Evolutionary conservation across 108 stramenopile genomes (phyloP), one percentile per base, ranked within the genome.

Genomic region (Skeletonema potamos): DNA sequence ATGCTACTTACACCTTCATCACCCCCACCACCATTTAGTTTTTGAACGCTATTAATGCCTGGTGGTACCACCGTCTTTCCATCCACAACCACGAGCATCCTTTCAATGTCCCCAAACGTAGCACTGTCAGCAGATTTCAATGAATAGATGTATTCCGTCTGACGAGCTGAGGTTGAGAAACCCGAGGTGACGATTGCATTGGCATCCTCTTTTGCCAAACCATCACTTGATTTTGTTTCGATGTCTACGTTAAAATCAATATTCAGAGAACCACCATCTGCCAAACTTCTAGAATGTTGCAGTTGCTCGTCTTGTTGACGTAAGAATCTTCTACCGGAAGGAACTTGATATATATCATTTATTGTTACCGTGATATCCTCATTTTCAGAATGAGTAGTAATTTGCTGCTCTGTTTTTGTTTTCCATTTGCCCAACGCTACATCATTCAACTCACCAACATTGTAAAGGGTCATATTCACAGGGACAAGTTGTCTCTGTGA

Each of bases 31-130:
- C 22, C 48, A 24, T 51, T 1, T 9, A 20, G 48, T 6, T 22
- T 20, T 48, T 48, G 46, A 18, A 0, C 15, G 20, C 22, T 18
- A 48, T 48, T 18, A 48, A 48, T 22, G 1, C 22, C 48, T 22
- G 48, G 22, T n/a, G 51, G 27, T 3, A 66, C 34, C 7, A 71
- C 44, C 27, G 54, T 17, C 11, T 15, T 30, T 15, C 78, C 78
- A 65, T 71, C 51, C 26, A 71, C 78, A 20, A 54, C 65, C 62
- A 66, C 62, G 18, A 26, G 6, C 30, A 73, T 54, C 17, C 26
- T 57, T 6, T 57, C 29, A 32, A 73, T 65, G 18, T 10, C 9
- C 6, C 64, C 55, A 58, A 73, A 73, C 15, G 51, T 64, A 34
- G 28, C 17, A 15, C 44, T 39, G 44, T 73, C 72, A 9, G 64